Evolutionary conservation across 1,139 yeast genomes (phyloP).

Genomic region (Protomyces lactucae-debilis): DNA sequence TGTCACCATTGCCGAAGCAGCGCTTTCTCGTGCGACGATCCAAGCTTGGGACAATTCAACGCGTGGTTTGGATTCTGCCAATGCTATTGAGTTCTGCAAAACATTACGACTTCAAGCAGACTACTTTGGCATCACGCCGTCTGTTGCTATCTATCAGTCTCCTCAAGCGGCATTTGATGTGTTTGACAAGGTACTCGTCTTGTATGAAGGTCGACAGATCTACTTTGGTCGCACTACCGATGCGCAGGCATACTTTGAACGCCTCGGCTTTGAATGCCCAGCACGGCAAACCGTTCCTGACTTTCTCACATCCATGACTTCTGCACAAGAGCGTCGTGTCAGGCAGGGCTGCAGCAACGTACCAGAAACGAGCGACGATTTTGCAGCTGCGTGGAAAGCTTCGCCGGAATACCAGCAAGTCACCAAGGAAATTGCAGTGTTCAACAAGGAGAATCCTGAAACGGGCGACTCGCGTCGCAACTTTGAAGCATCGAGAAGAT

Average conservation of each 20-base stretch:
- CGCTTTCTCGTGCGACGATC: constrained; percentile 56
- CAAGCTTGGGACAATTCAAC: constrained; percentile 76
- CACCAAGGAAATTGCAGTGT: constrained; percentile 44
- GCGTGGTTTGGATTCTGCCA: constrained; percentile 69
- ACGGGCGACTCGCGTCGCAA: not conserved
- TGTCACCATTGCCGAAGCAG: constrained; percentile 58
- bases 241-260: constrained; percentile 57
- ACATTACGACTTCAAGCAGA: constrained; percentile 63
- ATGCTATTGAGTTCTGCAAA: constrained; percentile 68
- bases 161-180: constrained; percentile 70
- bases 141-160: constrained; percentile 79
- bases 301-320: constrained; percentile 70
- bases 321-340: constrained; percentile 61
- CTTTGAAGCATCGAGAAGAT: constrained; percentile 30
- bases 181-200: constrained; percentile 67
- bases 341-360: constrained; percentile 58
- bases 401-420: constrained; percentile 50
- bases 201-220: constrained; percentile 74
- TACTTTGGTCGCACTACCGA: constrained; percentile 58
- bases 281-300: constrained; percentile 79
- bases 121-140: constrained; percentile 54
- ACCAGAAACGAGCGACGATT: constrained; percentile 66
- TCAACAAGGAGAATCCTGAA: constrained; percentile 32
- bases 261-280: constrained; percentile 70
- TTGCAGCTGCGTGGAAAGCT: constrained; percentile 59